Conservation (phyloP, 306 rosid species). For the Cucumis cinereus region DNA sequence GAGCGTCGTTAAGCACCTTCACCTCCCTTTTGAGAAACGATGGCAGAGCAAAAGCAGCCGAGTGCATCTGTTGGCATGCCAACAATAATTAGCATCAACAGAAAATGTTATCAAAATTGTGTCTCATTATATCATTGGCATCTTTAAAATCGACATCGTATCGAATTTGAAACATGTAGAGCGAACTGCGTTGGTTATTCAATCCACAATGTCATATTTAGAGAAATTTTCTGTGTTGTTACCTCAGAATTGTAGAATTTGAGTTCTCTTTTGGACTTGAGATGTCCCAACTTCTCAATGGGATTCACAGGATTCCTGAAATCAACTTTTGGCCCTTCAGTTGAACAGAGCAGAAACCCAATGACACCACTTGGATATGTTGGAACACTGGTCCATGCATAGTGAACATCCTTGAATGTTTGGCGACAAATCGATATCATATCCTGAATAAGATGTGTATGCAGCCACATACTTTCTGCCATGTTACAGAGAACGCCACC, state of each 20-base stretch:
- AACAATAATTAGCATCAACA: background rate
- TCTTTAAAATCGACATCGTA: background rate
- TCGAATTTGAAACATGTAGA: background rate
- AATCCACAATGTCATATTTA: background rate
- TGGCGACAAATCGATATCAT: slow-evolving; percentile 59
- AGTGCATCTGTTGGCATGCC: slow-evolving; percentile 47
- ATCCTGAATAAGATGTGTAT: slow-evolving; percentile 85
- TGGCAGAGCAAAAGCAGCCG: slow-evolving; percentile 75
- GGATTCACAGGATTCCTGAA: slow-evolving; percentile 75
- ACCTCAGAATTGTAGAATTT: slow-evolving; percentile 88
- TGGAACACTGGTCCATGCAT: slow-evolving; percentile 96
- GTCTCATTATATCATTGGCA: background rate
- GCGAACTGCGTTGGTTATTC: background rate
- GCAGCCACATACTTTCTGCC: slow-evolving; percentile 99
- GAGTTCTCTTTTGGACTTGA: slow-evolving; percentile 57
- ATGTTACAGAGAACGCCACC: slow-evolving; percentile 97
- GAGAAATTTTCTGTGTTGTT: background rate
- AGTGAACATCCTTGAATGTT: slow-evolving; percentile 73
- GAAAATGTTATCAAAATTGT: background rate
- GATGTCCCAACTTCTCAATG: slow-evolving; percentile 72
- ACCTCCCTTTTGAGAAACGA: slow-evolving; percentile 50
- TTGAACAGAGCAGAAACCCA: slow-evolving; percentile 80
- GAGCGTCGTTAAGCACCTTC: slow-evolving; percentile 18
- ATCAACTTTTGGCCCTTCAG: slow-evolving; percentile 78
- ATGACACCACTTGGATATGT: slow-evolving; percentile 97